These are phyloP conservation scores for Firmiana major DNA, from an alignment of 345 rosid genomes.

Conservation along the genomic window DNA sequence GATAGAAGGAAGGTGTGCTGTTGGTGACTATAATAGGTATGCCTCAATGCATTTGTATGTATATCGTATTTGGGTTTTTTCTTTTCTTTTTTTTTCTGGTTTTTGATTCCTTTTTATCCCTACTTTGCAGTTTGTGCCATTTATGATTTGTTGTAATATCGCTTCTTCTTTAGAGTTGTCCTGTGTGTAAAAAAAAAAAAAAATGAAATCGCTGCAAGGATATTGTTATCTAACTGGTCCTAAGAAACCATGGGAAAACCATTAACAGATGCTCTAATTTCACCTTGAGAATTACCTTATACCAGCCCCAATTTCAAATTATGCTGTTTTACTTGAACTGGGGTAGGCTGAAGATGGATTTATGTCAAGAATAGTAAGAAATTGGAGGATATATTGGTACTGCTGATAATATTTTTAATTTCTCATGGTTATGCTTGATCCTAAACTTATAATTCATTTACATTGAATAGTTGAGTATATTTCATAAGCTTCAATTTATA, in stretches of 20 bases:
- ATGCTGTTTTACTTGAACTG: too few species aligned
- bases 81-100: background rate
- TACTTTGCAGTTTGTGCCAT: too few species aligned
- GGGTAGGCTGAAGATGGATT: too few species aligned
- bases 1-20: conserved; percentile 80
- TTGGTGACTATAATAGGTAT: conserved; percentile 59
- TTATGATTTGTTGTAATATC: too few species aligned
- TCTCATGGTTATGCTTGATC: background rate
- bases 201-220: too few species aligned
- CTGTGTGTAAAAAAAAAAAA: too few species aligned
- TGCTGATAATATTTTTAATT: background rate
- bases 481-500: background rate
- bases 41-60: background rate
- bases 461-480: background rate
- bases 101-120: background rate
- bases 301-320: too few species aligned
- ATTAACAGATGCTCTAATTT: too few species aligned
- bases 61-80: background rate
- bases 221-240: background rate
- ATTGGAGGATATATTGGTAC: background rate
- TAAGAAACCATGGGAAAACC: background rate
- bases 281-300: too few species aligned
- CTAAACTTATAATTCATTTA: background rate
- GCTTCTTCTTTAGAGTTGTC: background rate
- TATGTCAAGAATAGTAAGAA: background rate